Evolutionary conservation across 768 basidiomycete genomes (phyloP).

Genomic region (Mycena leptocephala): DNA sequence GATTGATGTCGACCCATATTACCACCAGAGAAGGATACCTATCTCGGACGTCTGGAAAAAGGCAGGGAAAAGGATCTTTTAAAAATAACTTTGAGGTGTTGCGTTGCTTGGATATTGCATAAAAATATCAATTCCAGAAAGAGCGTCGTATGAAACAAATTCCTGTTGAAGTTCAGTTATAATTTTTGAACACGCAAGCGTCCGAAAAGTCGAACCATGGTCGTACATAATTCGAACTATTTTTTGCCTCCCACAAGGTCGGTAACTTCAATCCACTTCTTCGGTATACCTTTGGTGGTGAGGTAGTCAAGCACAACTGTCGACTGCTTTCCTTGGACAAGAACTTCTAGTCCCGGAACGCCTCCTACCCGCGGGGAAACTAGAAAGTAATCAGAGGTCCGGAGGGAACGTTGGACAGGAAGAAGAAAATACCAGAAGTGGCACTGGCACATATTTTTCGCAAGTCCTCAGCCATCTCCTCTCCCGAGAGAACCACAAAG

Average conservation of each 20-base stretch:
- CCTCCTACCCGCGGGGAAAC: conserved; percentile 77
- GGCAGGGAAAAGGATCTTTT: too few species aligned
- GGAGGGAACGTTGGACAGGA: not conserved
- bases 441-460: conserved; percentile 84
- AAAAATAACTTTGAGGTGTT: not conserved
- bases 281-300: conserved; percentile 80
- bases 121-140: not conserved
- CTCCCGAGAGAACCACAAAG: conserved; percentile 75
- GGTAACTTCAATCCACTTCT: conserved; percentile 80
- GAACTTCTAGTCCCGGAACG: conserved; percentile 74
- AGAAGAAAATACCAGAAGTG: conserved; percentile 71
- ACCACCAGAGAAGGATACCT: not conserved
- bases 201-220: not conserved
- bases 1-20: not conserved
- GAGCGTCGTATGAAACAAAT: not conserved
- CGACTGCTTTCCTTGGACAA: conserved; percentile 90
- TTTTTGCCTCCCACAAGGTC: conserved; percentile 24
- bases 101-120: too few species aligned
- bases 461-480: conserved; percentile 86
- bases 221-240: not conserved
- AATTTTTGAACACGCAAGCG: not conserved
- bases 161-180: not conserved
- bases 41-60: not conserved
- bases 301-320: conserved; percentile 79
- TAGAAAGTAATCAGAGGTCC: conserved; percentile 42